Evolutionary conservation across 164 flowering plant species (phyloP).

Genomic region (Nymphaea thermarum): DNA sequence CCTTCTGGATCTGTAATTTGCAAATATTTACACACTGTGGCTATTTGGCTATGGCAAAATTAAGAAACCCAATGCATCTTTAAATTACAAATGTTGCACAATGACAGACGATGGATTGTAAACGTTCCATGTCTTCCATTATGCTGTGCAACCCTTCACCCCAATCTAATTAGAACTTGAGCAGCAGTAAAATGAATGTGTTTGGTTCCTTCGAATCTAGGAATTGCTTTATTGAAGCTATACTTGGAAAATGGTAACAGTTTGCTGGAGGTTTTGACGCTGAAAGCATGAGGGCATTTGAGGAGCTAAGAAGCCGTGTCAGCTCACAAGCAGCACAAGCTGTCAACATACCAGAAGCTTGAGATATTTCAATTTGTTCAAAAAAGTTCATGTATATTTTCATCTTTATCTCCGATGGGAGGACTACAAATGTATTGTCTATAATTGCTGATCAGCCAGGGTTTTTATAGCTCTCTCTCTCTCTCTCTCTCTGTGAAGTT

Average conservation of each 20-base stretch:
- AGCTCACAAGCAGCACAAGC: constrained; percentile 20
- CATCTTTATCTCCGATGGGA: background rate
- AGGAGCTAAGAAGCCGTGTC: constrained; percentile 66
- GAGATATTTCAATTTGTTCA: constrained; percentile 4
- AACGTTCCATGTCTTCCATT: no score
- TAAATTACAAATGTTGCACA: no score
- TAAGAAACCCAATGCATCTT: no score
- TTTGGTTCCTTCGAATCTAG: background rate
- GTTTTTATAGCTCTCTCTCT: no score
- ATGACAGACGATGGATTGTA: no score
- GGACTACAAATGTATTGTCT: no score
- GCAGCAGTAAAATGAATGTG: background rate
- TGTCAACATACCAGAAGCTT: constrained; percentile 24
- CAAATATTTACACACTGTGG: no score
- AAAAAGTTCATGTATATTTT: background rate
- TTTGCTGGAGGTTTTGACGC: constrained; percentile 98
- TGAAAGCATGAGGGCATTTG: constrained; percentile 91
- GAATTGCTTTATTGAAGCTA: background rate
- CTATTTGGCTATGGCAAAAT: no score
- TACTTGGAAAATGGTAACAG: constrained; percentile 23
- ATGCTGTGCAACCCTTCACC: background rate
- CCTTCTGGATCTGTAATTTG: no score
- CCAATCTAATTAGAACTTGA: background rate
- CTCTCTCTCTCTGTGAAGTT: no score
- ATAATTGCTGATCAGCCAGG: no score